phyloP scores from a whole-genome alignment of 1,284 basidiomycete genomes.

The Cystobasidium sp. region DNA sequence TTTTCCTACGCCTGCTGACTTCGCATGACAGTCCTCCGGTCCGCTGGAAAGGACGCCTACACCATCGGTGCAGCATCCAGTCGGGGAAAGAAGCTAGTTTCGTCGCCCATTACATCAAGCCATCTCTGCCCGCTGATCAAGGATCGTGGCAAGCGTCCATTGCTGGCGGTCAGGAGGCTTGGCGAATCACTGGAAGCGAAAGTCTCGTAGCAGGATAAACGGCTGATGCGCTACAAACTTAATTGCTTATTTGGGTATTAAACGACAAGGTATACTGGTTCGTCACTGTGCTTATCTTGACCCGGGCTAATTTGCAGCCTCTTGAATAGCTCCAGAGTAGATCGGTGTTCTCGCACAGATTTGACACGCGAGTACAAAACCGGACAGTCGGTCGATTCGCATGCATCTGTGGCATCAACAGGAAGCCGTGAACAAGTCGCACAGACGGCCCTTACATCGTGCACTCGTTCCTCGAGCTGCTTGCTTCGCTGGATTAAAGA shows the following conservation, averaged over 20 bases:
- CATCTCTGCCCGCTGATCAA: background rate
- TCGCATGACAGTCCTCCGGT: background rate
- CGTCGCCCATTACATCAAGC: background rate
- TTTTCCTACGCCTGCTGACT: too few species aligned
- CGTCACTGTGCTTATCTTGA: background rate
- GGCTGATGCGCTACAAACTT: background rate
- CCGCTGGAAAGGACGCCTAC: constrained; percentile 1
- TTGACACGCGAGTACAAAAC: constrained; percentile 76
- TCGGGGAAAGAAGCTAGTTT: background rate
- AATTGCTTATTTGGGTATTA: constrained; percentile 29
- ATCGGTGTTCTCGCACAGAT: constrained; percentile 65
- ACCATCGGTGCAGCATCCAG: background rate
- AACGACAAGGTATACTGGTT: constrained; percentile 36
- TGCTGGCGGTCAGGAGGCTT: background rate
- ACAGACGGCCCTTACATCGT: constrained; percentile 71
- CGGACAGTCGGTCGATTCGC: constrained; percentile 81
- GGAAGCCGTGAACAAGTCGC: constrained; percentile 68
- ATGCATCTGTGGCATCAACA: constrained; percentile 67
- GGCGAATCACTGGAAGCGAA: constrained; percentile 12
- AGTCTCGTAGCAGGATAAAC: background rate
- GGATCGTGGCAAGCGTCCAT: constrained; percentile 11
- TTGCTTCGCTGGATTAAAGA: constrained; percentile 66
- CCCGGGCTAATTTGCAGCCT: background rate
- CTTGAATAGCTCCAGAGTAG: constrained; percentile 39
- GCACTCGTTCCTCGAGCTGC: constrained; percentile 65